A percentile compares a stretch with the other conserved stretches of the same genome.
phyloP scores from a whole-genome alignment of 1,284 basidiomycete genomes.

The Polyporus tsugae region DNA sequence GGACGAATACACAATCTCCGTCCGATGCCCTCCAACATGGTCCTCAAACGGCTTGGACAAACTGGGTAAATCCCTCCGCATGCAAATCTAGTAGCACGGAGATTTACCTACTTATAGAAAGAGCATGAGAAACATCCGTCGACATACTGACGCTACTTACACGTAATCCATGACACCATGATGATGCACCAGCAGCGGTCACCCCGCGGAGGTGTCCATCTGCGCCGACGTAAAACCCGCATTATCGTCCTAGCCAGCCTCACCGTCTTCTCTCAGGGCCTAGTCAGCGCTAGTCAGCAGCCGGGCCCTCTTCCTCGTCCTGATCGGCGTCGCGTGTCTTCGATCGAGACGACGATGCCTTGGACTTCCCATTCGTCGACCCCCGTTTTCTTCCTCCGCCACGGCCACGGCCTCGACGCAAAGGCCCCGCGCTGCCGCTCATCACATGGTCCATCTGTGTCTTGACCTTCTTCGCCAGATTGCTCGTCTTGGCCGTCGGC shows the following conservation, averaged over 20 bases:
- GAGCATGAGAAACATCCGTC: constrained; percentile 6
- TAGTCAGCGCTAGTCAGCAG: background rate
- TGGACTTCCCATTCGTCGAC: constrained; percentile 11
- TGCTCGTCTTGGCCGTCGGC: constrained; percentile 22
- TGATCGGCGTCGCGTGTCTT: constrained; percentile 13
- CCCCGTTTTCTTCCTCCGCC: constrained; percentile 28
- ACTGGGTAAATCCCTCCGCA: background rate
- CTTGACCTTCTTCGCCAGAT: constrained; percentile 28
- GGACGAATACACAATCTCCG: background rate
- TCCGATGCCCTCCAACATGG: background rate
- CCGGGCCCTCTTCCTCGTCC: background rate
- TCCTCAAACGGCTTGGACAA: background rate
- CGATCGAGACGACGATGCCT: constrained; percentile 2
- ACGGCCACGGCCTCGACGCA: constrained; percentile 24
- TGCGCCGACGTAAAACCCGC: constrained; percentile 16
- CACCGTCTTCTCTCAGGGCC: background rate
- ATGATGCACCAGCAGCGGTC: background rate
- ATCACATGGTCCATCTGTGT: constrained; percentile 31
- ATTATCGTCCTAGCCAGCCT: constrained; percentile 3
- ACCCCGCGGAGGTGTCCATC: constrained; percentile 26
- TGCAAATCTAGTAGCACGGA: background rate
- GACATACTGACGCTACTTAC: background rate
- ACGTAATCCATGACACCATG: background rate
- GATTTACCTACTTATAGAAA: constrained; percentile 21
- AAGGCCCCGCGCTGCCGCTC: constrained; percentile 24